Percentiles rank a stretch among this genome's conserved stretches.
Conservation (phyloP, 2,329 filamentous ascomycete genomes). For the Penicillium sp. region DNA sequence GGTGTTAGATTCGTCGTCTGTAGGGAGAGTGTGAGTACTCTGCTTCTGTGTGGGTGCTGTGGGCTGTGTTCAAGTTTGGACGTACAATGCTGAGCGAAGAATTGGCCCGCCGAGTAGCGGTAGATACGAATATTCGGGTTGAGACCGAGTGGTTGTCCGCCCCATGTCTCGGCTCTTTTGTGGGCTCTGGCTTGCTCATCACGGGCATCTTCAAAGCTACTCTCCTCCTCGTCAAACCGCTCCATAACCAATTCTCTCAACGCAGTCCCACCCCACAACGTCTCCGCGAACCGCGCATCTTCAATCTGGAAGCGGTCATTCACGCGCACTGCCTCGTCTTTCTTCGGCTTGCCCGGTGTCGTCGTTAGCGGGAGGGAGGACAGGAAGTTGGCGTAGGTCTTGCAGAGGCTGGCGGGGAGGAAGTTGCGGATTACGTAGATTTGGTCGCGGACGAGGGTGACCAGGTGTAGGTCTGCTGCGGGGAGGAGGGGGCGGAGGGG, state of each 20-base stretch:
- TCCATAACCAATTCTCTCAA: conserved; percentile 61
- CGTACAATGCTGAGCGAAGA: conserved; percentile 90
- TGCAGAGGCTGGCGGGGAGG: conserved; percentile 73
- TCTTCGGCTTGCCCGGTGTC: conserved; percentile 76
- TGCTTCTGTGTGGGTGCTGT: too few species aligned
- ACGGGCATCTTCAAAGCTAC: conserved; percentile 15
- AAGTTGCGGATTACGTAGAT: conserved; percentile 74
- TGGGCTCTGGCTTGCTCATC: conserved; percentile 11
- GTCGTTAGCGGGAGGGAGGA: conserved; percentile 70
- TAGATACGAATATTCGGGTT: conserved; percentile 90
- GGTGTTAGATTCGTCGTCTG: conserved; percentile 85
- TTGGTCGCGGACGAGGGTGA: conserved; percentile 62
- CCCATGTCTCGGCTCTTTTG: conserved; percentile 59
- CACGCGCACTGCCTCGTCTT: conserved; percentile 77
- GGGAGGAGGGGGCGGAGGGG: conserved; percentile 69
- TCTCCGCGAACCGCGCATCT: conserved; percentile 71
- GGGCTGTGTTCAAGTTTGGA: conserved; percentile 20
- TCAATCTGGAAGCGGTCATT: conserved; percentile 88
- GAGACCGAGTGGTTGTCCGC: conserved; percentile 77
- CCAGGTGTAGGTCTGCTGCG: conserved; percentile 62
- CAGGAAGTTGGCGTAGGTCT: conserved; percentile 73
- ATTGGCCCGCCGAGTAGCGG: conserved; percentile 81
- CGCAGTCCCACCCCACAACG: conserved; percentile 76
- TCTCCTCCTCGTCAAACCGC: conserved; percentile 34
- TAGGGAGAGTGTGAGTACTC: background rate